Base-by-base conservation (phyloP, 208 protist genomes). In the Leishmania gerbilli region DNA sequence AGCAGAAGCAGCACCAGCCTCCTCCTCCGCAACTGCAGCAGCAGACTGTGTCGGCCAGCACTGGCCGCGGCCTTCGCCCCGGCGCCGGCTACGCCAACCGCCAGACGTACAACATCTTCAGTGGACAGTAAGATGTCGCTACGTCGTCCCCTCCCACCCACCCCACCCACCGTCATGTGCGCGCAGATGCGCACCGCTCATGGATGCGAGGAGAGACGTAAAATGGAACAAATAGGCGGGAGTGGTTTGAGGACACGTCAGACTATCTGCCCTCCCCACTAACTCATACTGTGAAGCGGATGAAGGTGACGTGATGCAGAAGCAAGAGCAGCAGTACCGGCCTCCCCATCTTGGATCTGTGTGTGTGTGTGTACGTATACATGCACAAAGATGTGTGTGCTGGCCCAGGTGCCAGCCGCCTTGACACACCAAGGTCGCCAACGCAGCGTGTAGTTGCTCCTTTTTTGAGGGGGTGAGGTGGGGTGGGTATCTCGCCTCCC, bases 81-180 rank as follows among this genome's bases (percentile, higher is more conserved):
- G 91, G 93, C 68, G 87, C 90, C 9, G 93, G 92, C 17, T 88
- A 95, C 72, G 93, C 93, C 31, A 97, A 95, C 88, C 83, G 85
- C 24, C 91, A 95, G 83, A 97, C 93, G 34, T 97, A 95, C 81
- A 97, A 97, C 76, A 94, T 97, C 64, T 95, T 97, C 84, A 95
- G 90, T 17, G 93, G 93, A 2, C 76, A 97, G 71, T 95, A 90
- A 77, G 21, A 19, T 7, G 24, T 17, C 64, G 2, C 47, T 53
- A 17, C 37, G n/a, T 37, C 51, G 68, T 34, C 42, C 68, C 15
- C 68, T 5, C 68, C 68, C 37, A 40, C 37, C 37, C 37, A 40
- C 24, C 15, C 27, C 3, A 42, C 45, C 45, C 8, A 11, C 34
- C 31, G 21, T 45, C 53, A 24, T 27, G 53, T 56, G 21, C 53